Conservation (phyloP, 1,284 basidiomycete genomes). For the Volvariella volvacea region DNA sequence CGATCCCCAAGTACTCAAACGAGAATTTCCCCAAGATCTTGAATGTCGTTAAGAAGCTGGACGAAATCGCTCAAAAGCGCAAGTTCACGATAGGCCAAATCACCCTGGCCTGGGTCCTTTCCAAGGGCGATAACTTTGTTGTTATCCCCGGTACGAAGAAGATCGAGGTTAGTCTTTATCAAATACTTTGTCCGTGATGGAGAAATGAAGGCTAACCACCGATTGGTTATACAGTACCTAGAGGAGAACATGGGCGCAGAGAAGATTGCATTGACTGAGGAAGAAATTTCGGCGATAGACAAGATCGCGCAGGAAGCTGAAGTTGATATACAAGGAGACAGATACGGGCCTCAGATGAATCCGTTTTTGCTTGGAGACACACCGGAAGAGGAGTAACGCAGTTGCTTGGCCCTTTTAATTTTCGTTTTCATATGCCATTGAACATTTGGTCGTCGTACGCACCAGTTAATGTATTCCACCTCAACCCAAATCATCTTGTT, state of each 20-base stretch:
- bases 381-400: background rate
- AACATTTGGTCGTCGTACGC: too few relatives aligned
- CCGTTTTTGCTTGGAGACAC: background rate
- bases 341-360: background rate
- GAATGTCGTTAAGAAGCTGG: slow-evolving; percentile 39
- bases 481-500: too few relatives aligned
- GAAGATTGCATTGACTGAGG: slow-evolving; percentile 24
- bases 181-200: too few relatives aligned
- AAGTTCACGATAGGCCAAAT: slow-evolving; percentile 48
- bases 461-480: too few relatives aligned
- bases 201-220: too few relatives aligned
- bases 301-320: background rate
- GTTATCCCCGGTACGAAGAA: slow-evolving; percentile 54
- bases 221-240: too few relatives aligned
- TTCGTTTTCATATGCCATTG: too few relatives aligned
- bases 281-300: background rate
- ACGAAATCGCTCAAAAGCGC: slow-evolving; percentile 36
- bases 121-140: slow-evolving; percentile 46
- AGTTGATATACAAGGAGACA: background rate
- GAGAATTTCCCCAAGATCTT: slow-evolving; percentile 56
- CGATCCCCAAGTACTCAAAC: slow-evolving; percentile 22
- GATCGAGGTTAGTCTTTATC: too few relatives aligned
- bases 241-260: too few relatives aligned
- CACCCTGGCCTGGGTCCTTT: slow-evolving; percentile 56
- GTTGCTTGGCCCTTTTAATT: too few relatives aligned